phyloP scores from a whole-genome alignment of 768 basidiomycete species.

The Leccinum longicurvipes region DNA sequence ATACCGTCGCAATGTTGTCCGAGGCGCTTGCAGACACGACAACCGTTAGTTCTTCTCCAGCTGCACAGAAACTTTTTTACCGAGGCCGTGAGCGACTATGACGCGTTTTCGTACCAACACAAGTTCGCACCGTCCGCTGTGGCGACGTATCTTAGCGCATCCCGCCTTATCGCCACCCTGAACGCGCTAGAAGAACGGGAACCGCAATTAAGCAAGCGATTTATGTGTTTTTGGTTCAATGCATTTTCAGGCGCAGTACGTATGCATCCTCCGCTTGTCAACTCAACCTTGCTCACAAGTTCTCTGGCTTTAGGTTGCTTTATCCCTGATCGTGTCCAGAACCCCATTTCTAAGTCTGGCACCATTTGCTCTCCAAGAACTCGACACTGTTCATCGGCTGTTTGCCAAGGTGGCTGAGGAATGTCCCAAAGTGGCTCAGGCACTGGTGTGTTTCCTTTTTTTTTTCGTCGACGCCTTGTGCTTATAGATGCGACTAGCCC shows the following conservation, averaged over 20 bases:
- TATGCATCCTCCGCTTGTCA: slow-evolving; percentile 5
- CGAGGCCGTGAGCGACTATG: slow-evolving; percentile 53
- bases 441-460: slow-evolving; percentile 42
- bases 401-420: slow-evolving; percentile 56
- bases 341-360: slow-evolving; percentile 58
- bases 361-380: slow-evolving; percentile 55
- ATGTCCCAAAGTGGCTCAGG: slow-evolving; percentile 58
- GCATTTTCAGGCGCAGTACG: slow-evolving; percentile 68
- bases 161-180: slow-evolving; percentile 54
- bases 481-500: slow-evolving; percentile 37
- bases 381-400: slow-evolving; percentile 55
- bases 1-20: slow-evolving; percentile 12
- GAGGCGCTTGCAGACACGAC: slow-evolving; percentile 1
- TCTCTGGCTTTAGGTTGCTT: slow-evolving; percentile 45
- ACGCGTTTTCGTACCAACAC: slow-evolving; percentile 56
- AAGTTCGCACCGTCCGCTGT: slow-evolving; percentile 67
- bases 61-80: slow-evolving; percentile 67
- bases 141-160: slow-evolving; percentile 61
- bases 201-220: slow-evolving; percentile 58
- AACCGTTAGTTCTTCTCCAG: slow-evolving; percentile 54
- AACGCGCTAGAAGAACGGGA: slow-evolving; percentile 56
- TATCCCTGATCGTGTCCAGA: slow-evolving; percentile 62
- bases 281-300: background rate
- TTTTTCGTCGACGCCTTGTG: background rate
- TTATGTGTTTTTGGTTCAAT: slow-evolving; percentile 74